Evolutionary conservation across 768 basidiomycete genomes (phyloP).

Genomic region (Calvatia gigantea): DNA sequence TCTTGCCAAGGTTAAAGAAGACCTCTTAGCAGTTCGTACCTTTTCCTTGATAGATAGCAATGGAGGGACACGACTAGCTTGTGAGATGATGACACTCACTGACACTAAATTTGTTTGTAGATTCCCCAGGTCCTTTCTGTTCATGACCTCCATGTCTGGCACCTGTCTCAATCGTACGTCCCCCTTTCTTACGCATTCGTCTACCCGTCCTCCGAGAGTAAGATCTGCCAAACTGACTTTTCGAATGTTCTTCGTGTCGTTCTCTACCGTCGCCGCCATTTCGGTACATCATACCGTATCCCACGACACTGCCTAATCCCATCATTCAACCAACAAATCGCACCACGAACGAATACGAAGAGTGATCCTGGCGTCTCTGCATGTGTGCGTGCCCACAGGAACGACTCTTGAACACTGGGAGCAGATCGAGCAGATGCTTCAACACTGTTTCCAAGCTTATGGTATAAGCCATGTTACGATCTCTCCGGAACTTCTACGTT

Average conservation of each 20-base stretch:
- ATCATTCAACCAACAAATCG: neutral
- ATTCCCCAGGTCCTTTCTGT: slow-evolving; percentile 43
- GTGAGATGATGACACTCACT: neutral
- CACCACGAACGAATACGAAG: slow-evolving; percentile 18
- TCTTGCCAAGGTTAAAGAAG: slow-evolving; percentile 44
- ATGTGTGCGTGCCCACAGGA: slow-evolving; percentile 47
- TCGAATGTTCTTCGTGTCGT: neutral
- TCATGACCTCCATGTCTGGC: slow-evolving; percentile 55
- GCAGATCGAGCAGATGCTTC: slow-evolving; percentile 42
- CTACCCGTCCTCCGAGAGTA: neutral
- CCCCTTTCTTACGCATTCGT: neutral
- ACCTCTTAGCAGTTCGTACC: slow-evolving; percentile 38
- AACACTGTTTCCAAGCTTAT: slow-evolving; percentile 49
- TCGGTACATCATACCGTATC: neutral
- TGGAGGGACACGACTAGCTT: neutral
- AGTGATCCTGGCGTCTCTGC: slow-evolving; percentile 50
- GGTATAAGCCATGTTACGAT: slow-evolving; percentile 55
- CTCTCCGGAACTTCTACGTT: slow-evolving; percentile 42
- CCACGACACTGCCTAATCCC: neutral
- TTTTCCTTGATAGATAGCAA: slow-evolving; percentile 7
- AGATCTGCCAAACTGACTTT: neutral
- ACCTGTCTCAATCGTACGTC: slow-evolving; percentile 49
- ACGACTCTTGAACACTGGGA: slow-evolving; percentile 49
- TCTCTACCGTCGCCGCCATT: neutral
- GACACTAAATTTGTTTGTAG: slow-evolving; percentile 19